Evolutionary conservation across 2,329 filamentous ascomycete species (phyloP), one percentile per base, ranked within the genome.

Genomic region (Aspergillus sojae): DNA sequence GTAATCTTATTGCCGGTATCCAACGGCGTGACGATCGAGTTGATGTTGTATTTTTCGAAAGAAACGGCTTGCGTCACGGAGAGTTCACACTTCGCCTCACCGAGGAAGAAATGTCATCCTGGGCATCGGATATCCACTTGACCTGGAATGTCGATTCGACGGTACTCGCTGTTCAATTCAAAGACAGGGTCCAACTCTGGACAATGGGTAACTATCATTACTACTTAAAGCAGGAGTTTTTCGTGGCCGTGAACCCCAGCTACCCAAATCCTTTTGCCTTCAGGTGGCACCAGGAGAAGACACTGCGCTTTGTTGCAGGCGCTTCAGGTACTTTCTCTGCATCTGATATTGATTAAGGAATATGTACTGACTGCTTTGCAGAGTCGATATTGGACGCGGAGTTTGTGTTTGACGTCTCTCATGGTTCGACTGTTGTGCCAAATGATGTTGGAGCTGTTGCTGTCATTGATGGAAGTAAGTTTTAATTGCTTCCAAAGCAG

Each of bases 171-270:
- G 89, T 97, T n/a, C 83, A 87, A 1, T 87, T 94, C 69, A 82
- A 83, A 36, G 87, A 93, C 67, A 85, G 88, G 61, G 81, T 95
- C n/a, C 95, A 99, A 74, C 82, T 99, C 1, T 99, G 95, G 95
- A 97, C 93, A 0, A 97, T 91, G 85, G 91, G 93, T 23, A 99
- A 99, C 76, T 99, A 99, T 70, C 92, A 98, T 75, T 99, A 95
- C 87, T 98, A 98, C 76, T 83, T 99, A 19, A 99, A 99, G 80
- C 93, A 97, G 75, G 93, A 97, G 74, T 83, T 97, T 7, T 79
- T 81, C 7, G 80, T 84, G 7, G 70, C 76, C 9, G 65, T 70
- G 32, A 71, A 72, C 57, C 69, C 67, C 16, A 60, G 68, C 14
- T 67, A 65, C 11, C 62, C 68, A 43, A 53, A 65, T 43, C 71